Percentiles rank a stretch among this genome's conserved stretches.
These are phyloP conservation scores for Astrothelium subdiscretum DNA, from an alignment of 495 filamentous ascomycete species.

Conservation along the genomic window DNA sequence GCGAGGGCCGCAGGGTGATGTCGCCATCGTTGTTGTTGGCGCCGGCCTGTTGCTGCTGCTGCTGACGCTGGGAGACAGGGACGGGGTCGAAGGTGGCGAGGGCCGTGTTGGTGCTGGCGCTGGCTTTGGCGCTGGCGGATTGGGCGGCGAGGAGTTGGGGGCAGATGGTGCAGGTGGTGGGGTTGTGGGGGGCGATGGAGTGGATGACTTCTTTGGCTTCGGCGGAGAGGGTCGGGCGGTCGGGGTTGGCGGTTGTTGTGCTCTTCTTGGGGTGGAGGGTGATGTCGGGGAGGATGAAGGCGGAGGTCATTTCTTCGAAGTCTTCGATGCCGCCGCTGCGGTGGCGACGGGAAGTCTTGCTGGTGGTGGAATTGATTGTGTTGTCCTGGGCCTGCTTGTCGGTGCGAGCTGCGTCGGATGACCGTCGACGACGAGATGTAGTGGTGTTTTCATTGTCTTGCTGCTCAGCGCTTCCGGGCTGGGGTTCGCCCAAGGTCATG, in stretches of 20 bases:
- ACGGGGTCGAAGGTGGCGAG: constrained; percentile 55
- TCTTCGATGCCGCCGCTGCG: constrained; percentile 35
- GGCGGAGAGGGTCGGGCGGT: constrained; percentile 17
- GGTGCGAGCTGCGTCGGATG: background rate
- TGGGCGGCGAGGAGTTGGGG: constrained; percentile 38
- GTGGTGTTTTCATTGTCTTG: background rate
- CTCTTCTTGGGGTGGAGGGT: constrained; percentile 25
- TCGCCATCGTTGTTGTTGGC: constrained; percentile 56
- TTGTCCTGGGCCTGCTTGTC: constrained; percentile 8
- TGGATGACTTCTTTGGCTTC: constrained; percentile 22
- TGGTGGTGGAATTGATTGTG: constrained; percentile 17
- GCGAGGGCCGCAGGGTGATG: constrained; percentile 64
- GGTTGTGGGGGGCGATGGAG: constrained; percentile 41
- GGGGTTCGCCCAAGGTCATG: background rate
- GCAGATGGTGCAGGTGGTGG: constrained; percentile 64
- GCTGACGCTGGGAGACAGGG: constrained; percentile 59
- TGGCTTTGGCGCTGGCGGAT: constrained; percentile 26
- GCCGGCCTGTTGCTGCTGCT: constrained; percentile 25
- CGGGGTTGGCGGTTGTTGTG: background rate
- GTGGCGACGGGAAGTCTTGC: constrained; percentile 26
- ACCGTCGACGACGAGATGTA: background rate
- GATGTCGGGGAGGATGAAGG: constrained; percentile 63
- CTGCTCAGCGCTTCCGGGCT: background rate
- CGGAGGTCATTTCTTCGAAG: constrained; percentile 66
- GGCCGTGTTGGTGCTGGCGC: constrained; percentile 14